Evolutionary conservation across 2,329 filamentous ascomycete species (phyloP), one percentile per base, ranked within the genome.

Genomic region (Aureobasidium sp.): DNA sequence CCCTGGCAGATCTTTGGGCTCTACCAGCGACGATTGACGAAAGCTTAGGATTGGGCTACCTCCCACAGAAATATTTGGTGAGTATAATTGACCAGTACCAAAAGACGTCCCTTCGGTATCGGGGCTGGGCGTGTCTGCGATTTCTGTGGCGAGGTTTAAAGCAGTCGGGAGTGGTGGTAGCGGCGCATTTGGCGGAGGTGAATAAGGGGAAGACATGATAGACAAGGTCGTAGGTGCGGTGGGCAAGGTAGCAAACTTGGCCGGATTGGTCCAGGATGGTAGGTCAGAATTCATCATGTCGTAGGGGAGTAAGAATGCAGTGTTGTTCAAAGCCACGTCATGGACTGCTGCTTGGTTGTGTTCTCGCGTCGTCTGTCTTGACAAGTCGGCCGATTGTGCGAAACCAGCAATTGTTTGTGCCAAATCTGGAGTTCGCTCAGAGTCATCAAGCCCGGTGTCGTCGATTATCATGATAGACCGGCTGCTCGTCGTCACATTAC

Each of bases 391-490:
- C 11, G 34, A n/a, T 5, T 42, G 22, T 22, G n/a, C 11, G 17
- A 60, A 34, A 15, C 45, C 37, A 34, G 55, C 59, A 22, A 61
- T 53, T 31, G 41, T 51, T 51, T 58, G 47, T 20, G 56, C 55
- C 2, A 63, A 8, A 34, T 63, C 56, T 15, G 57, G 57, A 9
- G 57, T 60, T 1, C 57, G 57, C 17, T 49, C 15, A n/a, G 62
- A 63, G 22, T 63, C 61, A 25, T 63, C 57, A 14, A 63, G 87
- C 36, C 84, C 85, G 63, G 82, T 84, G 65, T 83, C 82, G 67
- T 95, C 90, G 39, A 96, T 85, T 69, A 96, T 95, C 61, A 96
- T 82, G 66, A 96, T 95, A 0, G 91, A 96, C 70, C 92, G 88
- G 78, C 90, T 96, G n/a, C 90, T 89, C 12, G 81, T 80, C 0